Conservation (phyloP, 1,284 basidiomycete genomes). For the Leccinum pachyderme region DNA sequence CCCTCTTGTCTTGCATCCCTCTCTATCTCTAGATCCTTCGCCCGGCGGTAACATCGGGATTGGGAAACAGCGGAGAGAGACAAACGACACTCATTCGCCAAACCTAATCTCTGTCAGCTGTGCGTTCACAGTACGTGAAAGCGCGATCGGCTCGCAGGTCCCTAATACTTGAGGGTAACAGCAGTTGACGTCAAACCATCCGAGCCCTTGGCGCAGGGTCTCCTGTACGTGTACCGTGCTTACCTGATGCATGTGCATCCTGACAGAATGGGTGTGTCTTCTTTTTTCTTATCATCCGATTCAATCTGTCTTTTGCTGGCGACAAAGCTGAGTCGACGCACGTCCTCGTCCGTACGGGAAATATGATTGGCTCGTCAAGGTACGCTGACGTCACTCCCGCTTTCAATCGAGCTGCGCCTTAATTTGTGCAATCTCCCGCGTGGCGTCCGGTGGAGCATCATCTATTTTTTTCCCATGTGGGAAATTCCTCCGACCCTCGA, state of each 20-base stretch:
- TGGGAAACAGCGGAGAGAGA: neutral
- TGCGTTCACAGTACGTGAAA: neutral
- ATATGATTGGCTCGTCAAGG: neutral
- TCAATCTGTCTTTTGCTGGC: neutral
- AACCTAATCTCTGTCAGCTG: neutral
- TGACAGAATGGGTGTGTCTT: neutral
- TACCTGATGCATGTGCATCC: neutral
- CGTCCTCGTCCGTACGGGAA: neutral
- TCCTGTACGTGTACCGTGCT: no score
- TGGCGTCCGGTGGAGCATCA: neutral
- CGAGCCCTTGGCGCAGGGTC: neutral
- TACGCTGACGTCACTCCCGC: neutral
- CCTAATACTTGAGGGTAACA: neutral
- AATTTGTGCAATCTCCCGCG: neutral
- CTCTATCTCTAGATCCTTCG: slow-evolving; percentile 2
- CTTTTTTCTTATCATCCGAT: neutral
- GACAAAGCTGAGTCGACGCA: neutral
- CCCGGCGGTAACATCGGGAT: neutral
- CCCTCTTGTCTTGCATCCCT: slow-evolving; percentile 5
- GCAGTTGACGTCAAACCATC: neutral
- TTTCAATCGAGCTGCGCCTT: neutral
- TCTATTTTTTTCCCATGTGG: neutral
- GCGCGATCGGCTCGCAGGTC: neutral
- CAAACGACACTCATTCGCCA: neutral
- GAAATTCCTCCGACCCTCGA: neutral